Evolutionary conservation across 2,329 filamentous ascomycete species (phyloP).

Genomic region (Colletotrichum sp.): DNA sequence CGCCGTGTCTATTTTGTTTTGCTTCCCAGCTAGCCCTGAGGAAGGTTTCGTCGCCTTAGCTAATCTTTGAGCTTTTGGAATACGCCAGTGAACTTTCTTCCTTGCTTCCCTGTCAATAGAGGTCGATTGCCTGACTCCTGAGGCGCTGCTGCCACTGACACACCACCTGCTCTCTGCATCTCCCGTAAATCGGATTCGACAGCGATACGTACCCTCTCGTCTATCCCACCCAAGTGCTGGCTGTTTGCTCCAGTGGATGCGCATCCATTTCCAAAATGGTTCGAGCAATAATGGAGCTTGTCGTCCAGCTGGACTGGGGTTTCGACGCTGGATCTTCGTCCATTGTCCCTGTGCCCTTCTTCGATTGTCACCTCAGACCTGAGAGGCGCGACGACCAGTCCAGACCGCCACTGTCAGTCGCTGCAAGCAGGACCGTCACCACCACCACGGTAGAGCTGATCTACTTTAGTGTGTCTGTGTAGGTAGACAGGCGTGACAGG

Average conservation of each 20-base stretch:
- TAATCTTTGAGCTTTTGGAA: neutral
- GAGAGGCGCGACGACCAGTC: constrained; percentile 8
- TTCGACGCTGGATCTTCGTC: neutral
- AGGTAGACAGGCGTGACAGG: neutral
- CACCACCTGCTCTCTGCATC: neutral
- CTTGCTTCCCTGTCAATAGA: neutral
- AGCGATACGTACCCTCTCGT: neutral
- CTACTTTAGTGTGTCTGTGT: neutral
- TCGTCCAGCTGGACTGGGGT: neutral
- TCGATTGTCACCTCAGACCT: neutral
- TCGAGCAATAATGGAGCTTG: neutral
- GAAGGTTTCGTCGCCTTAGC: neutral
- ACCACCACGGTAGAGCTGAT: neutral
- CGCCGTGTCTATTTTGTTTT: neutral
- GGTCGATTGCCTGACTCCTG: neutral
- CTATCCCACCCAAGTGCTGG: neutral
- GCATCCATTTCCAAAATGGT: neutral
- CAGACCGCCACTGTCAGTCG: neutral
- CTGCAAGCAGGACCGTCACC: neutral
- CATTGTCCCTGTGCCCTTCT: neutral
- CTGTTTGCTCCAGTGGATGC: neutral
- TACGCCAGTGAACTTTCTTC: neutral
- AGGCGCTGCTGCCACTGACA: neutral
- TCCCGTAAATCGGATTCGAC: neutral
- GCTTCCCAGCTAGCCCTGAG: neutral